These are phyloP conservation scores for Pichia sp. DNA, from an alignment of 1,139 yeast genomes.

Conservation along the genomic window DNA sequence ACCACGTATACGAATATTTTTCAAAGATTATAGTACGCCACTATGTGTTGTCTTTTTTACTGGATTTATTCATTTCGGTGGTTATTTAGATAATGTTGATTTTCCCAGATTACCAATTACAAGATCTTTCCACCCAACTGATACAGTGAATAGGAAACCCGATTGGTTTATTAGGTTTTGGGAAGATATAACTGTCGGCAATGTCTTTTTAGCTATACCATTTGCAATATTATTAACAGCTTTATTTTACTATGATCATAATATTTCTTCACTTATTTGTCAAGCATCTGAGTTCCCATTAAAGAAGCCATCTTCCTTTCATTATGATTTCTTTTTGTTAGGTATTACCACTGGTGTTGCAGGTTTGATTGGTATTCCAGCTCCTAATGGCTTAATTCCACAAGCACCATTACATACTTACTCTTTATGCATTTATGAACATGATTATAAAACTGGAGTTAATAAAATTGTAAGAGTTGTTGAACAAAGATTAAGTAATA, in stretches of 20 bases:
- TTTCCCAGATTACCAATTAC: conserved; percentile 71
- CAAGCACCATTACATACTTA: conserved; percentile 95
- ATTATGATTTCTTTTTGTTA: conserved; percentile 84
- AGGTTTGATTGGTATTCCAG: conserved; percentile 87
- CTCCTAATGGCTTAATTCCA: conserved; percentile 95
- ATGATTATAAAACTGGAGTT: conserved; percentile 34
- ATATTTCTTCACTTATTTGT: conserved; percentile 89
- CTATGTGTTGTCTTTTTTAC: conserved; percentile 83
- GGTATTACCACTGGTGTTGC: conserved; percentile 87
- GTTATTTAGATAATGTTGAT: conserved; percentile 51
- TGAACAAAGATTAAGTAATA: conserved; percentile 85
- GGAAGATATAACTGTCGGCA: conserved; percentile 64
- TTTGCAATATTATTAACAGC: conserved; percentile 84
- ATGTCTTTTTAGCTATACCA: conserved; percentile 87
- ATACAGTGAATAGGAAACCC: conserved; percentile 40
- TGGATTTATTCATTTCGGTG: conserved; percentile 90
- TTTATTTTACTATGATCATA: conserved; percentile 91
- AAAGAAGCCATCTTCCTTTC: conserved; percentile 84
- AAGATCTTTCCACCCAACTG: conserved; percentile 73
- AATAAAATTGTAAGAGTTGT: conserved; percentile 61
- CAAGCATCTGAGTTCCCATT: conserved; percentile 82
- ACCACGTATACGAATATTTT: conserved; percentile 59
- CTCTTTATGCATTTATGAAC: conserved; percentile 64
- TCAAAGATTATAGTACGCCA: conserved; percentile 87
- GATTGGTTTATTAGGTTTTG: conserved; percentile 79